A percentile compares a stretch with the other conserved stretches of the same genome.
Conservation (phyloP, 179 eudicot species). For the Corrigiola litoralis region DNA sequence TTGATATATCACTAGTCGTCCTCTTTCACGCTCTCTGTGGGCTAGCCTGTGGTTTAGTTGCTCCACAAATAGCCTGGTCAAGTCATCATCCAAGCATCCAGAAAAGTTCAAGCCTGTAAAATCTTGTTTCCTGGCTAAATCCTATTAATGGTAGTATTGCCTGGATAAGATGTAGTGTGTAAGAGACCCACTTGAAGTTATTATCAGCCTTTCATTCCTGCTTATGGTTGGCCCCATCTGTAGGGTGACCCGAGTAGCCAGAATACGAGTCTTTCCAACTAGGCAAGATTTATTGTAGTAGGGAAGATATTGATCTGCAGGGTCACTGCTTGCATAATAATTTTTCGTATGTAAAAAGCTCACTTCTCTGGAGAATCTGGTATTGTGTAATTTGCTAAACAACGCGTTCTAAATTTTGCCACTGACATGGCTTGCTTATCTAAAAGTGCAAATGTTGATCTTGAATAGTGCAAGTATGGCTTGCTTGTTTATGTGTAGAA, state of each 20-base stretch:
- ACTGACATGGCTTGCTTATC: too few species aligned
- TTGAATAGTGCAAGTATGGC: too few species aligned
- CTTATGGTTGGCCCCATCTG: neutral
- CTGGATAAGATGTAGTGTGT: neutral
- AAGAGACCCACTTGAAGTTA: constrained; percentile 7
- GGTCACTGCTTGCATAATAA: neutral
- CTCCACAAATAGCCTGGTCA: constrained; percentile 12
- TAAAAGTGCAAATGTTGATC: too few species aligned
- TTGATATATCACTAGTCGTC: neutral
- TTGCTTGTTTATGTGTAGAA: too few species aligned
- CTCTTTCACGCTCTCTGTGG: constrained; percentile 2
- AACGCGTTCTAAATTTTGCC: too few species aligned
- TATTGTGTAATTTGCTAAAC: too few species aligned
- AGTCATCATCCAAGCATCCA: constrained; percentile 1
- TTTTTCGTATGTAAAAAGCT: neutral
- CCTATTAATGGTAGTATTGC: constrained; percentile 5
- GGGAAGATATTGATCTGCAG: neutral
- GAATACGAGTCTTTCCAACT: neutral
- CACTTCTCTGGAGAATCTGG: neutral
- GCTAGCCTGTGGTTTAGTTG: constrained; percentile 4
- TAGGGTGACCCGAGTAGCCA: constrained; percentile 4
- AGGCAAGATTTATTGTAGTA: neutral
- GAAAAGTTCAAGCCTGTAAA: neutral
- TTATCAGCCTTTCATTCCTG: neutral
- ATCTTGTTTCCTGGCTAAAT: constrained; percentile 7